These are phyloP conservation scores for Solanum dulcamara DNA, from an alignment of 257 asterid genomes.

Conservation along the genomic window DNA sequence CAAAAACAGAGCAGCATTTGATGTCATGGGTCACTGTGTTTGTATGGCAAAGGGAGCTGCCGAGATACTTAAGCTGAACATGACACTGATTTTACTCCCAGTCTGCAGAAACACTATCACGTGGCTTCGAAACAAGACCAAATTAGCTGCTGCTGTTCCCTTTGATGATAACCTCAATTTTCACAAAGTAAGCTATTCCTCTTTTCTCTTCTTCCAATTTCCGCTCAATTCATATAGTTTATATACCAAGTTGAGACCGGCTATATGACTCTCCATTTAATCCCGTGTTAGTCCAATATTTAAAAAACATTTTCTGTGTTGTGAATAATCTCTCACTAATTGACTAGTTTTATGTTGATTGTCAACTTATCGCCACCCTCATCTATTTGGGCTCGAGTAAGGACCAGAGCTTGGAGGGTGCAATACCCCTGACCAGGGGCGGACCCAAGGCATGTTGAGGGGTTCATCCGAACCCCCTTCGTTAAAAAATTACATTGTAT, in stretches of 20 bases:
- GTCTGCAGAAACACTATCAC: conserved; percentile 87
- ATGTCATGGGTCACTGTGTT: conserved; percentile 76
- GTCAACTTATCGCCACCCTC: background rate
- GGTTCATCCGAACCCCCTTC: too few relatives aligned
- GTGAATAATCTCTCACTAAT: too few relatives aligned
- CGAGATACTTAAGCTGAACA: conserved; percentile 82
- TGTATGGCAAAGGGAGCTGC: conserved; percentile 94
- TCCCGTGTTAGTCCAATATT: background rate
- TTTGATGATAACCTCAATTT: conserved; percentile 80
- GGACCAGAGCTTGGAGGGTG: background rate
- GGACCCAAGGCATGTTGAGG: too few relatives aligned
- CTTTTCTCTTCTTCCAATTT: background rate
- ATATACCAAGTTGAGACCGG: background rate
- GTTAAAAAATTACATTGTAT: too few relatives aligned
- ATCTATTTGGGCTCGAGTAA: background rate
- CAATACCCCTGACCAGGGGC: too few relatives aligned
- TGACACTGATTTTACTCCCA: conserved; percentile 75
- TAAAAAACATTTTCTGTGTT: too few relatives aligned
- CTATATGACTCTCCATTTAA: background rate
- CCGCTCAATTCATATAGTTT: background rate
- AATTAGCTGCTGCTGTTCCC: conserved; percentile 48
- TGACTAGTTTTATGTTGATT: background rate
- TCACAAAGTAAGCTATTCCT: conserved; percentile 42
- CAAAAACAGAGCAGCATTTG: conserved; percentile 36
- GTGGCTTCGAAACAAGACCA: conserved; percentile 81